Conservation (phyloP, 192 early-diverging fungal species). For the Spizellomyces sp. region DNA sequence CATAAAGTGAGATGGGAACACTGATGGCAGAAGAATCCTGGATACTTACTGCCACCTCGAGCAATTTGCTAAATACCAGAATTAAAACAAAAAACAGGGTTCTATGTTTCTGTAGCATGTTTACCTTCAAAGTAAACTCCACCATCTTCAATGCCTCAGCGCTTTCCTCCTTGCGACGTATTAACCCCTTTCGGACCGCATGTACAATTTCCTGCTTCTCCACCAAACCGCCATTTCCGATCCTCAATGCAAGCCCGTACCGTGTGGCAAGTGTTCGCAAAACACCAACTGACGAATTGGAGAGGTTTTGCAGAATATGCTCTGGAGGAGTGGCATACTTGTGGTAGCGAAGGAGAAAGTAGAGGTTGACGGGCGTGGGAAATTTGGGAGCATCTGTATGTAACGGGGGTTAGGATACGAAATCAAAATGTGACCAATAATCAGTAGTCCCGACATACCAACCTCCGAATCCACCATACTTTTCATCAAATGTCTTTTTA, state of each 20-base stretch:
- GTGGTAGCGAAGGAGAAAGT: slow-evolving; percentile 57
- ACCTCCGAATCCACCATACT: slow-evolving; percentile 58
- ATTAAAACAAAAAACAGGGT: too few relatives aligned
- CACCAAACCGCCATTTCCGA: neutral
- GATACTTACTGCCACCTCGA: too few relatives aligned
- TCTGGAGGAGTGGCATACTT: slow-evolving; percentile 19
- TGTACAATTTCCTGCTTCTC: slow-evolving; percentile 14
- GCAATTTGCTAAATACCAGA: too few relatives aligned
- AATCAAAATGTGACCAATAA: neutral
- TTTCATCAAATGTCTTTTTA: slow-evolving; percentile 41
- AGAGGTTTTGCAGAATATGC: neutral
- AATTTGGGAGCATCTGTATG: slow-evolving; percentile 58
- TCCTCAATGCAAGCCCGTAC: slow-evolving; percentile 26
- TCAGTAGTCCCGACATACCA: neutral
- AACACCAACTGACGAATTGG: neutral
- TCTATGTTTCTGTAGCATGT: too few relatives aligned
- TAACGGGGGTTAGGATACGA: neutral
- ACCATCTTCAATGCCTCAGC: slow-evolving; percentile 39
- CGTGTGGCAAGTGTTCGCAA: slow-evolving; percentile 14
- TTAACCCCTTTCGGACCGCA: slow-evolving; percentile 20
- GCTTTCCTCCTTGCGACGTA: slow-evolving; percentile 7
- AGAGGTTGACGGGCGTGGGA: slow-evolving; percentile 57
- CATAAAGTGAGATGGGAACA: slow-evolving; percentile 34
- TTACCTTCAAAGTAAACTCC: slow-evolving; percentile 32
- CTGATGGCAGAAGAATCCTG: too few relatives aligned